Evolutionary conservation across 129 eudicot species (phyloP).

Genomic region (Smallanthus sonchifolius): DNA sequence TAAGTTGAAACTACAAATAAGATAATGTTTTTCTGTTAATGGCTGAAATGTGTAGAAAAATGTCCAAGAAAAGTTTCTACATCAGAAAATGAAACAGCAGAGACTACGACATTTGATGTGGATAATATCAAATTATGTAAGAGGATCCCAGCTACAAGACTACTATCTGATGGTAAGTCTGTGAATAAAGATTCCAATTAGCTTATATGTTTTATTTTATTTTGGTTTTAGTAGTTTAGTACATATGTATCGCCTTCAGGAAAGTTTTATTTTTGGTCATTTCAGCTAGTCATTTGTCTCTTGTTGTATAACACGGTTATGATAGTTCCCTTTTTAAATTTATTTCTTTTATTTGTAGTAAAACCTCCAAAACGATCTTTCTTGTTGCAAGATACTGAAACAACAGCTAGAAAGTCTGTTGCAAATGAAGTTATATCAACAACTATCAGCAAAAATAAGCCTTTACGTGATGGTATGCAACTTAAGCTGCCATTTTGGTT

Average conservation of each 20-base stretch:
- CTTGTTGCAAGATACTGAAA: constrained; percentile 25
- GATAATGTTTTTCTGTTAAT: constrained; percentile 5
- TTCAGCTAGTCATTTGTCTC: not conserved
- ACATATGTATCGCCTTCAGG: not conserved
- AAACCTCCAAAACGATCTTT: constrained; percentile 27
- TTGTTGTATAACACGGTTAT: not conserved
- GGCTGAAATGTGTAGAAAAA: constrained; percentile 35
- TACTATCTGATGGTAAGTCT: constrained; percentile 37
- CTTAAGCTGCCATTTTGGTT: constrained; percentile 21
- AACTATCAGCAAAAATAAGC: constrained; percentile 31
- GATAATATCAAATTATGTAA: constrained; percentile 22
- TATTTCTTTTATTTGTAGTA: constrained; percentile 32
- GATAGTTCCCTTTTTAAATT: not conserved
- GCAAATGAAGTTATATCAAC: constrained; percentile 27
- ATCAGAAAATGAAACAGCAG: constrained; percentile 23
- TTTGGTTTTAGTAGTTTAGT: constrained; percentile 3
- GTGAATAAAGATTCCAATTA: constrained; percentile 7
- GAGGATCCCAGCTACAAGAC: constrained; percentile 23
- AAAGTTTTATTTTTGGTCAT: not conserved
- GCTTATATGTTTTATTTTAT: not conserved
- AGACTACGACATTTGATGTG: constrained; percentile 11
- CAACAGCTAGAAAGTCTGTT: constrained; percentile 23
- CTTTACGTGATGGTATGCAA: constrained; percentile 64
- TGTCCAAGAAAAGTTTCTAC: constrained; percentile 18
- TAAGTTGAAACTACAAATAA: constrained; percentile 17